These are phyloP conservation scores for Leishmania mexicana DNA, from an alignment of 208 protist species.

Conservation along the genomic window DNA sequence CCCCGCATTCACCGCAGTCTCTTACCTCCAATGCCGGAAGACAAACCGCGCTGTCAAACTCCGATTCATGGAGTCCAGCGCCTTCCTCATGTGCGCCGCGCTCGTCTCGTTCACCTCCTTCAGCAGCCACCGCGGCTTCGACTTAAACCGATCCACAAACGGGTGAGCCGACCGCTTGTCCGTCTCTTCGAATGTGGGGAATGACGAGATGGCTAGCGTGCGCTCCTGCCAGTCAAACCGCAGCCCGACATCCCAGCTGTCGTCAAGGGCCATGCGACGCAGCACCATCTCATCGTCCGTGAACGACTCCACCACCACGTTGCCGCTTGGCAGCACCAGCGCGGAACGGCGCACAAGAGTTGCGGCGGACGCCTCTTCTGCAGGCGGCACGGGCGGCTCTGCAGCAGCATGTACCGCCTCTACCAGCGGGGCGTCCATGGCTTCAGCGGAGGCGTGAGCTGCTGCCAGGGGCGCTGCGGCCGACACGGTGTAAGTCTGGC, in stretches of 20 bases:
- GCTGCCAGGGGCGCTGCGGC: neutral
- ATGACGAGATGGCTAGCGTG: slow-evolving; percentile 57
- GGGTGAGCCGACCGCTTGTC: slow-evolving; percentile 43
- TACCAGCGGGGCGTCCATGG: slow-evolving; percentile 33
- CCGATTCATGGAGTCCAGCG: slow-evolving; percentile 67
- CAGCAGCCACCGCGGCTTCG: slow-evolving; percentile 60
- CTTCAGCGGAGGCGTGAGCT: slow-evolving; percentile 6
- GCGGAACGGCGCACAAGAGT: slow-evolving; percentile 26
- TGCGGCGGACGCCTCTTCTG: slow-evolving; percentile 10
- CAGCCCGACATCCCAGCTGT: slow-evolving; percentile 69
- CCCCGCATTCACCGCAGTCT: neutral
- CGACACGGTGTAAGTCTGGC: neutral
- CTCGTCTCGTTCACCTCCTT: slow-evolving; percentile 73
- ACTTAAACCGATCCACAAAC: slow-evolving; percentile 57
- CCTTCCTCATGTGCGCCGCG: slow-evolving; percentile 62
- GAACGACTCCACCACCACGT: slow-evolving; percentile 65
- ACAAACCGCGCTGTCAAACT: slow-evolving; percentile 60
- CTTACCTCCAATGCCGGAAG: slow-evolving; percentile 30
- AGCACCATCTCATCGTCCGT: slow-evolving; percentile 64
- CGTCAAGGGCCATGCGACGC: slow-evolving; percentile 53
- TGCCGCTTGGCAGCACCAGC: slow-evolving; percentile 54
- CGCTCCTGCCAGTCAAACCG: slow-evolving; percentile 78
- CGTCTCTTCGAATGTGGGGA: slow-evolving; percentile 43
- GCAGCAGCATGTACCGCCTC: slow-evolving; percentile 19
- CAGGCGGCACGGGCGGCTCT: slow-evolving; percentile 19